Percentiles rank a stretch among this genome's conserved stretches.
Conservation (phyloP, 495 filamentous ascomycete species). For the Ascobolus immersus region DNA sequence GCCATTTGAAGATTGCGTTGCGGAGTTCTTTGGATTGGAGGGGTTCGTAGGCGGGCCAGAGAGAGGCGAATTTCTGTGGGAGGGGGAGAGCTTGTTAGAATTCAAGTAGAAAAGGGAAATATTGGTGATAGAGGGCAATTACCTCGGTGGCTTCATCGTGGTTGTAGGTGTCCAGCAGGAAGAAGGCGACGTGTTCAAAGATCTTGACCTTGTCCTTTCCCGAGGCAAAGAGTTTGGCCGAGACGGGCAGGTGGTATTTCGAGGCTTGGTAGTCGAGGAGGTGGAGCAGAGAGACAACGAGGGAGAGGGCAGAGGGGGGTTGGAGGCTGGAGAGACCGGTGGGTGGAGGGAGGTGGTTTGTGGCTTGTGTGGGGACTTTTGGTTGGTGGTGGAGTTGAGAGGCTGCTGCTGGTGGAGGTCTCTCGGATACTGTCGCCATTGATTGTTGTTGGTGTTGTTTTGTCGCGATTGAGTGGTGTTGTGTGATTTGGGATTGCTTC, state of each 20-base stretch:
- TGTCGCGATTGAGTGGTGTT: too few species aligned
- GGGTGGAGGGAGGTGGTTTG: too few species aligned
- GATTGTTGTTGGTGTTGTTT: too few species aligned
- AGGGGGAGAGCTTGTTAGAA: not conserved
- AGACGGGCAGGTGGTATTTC: conserved; percentile 11
- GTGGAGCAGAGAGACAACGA: conserved; percentile 14
- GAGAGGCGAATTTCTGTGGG: conserved; percentile 11
- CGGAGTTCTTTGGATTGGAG: conserved; percentile 13
- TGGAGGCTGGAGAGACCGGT: too few species aligned
- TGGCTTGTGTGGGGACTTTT: too few species aligned
- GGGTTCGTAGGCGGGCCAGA: conserved; percentile 15
- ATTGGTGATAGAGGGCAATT: conserved; percentile 2
- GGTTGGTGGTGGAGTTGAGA: too few species aligned
- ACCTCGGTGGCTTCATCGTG: conserved; percentile 14
- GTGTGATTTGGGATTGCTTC: too few species aligned
- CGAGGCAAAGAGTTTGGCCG: conserved; percentile 12
- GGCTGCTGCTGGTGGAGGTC: too few species aligned
- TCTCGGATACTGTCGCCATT: too few species aligned
- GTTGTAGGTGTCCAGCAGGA: conserved; percentile 12
- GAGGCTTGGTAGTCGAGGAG: conserved; percentile 11
- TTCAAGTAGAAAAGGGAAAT: not conserved
- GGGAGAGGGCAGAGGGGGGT: conserved; percentile 12
- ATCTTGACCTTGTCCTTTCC: conserved; percentile 16
- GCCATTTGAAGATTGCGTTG: conserved; percentile 16
- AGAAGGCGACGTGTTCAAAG: conserved; percentile 15